Evolutionary conservation across 768 basidiomycete species (phyloP).

Genomic region (Ramaria sp.): DNA sequence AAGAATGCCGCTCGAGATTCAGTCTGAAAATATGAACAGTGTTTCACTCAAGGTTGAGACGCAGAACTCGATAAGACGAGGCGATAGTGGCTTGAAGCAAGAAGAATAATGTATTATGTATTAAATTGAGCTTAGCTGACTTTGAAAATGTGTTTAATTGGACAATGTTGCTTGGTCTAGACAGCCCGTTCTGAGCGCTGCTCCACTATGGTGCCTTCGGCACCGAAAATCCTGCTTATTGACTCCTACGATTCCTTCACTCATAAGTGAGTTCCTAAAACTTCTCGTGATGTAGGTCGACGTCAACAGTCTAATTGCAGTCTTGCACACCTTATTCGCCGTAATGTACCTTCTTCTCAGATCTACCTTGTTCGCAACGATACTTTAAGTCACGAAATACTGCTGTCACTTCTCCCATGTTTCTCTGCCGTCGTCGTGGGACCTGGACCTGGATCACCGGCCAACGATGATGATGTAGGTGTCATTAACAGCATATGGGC

Average conservation of each 20-base stretch:
- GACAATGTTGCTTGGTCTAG: too few relatives aligned
- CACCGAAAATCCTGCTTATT: conserved; percentile 42
- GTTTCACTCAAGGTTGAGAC: too few relatives aligned
- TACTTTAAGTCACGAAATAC: conserved; percentile 33
- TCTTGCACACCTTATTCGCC: conserved; percentile 59
- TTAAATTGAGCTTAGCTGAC: too few relatives aligned
- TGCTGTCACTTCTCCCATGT: conserved; percentile 41
- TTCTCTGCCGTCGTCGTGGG: conserved; percentile 68
- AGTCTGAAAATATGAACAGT: too few relatives aligned
- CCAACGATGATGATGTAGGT: conserved; percentile 50
- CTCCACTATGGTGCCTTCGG: background rate
- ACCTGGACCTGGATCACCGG: conserved; percentile 74
- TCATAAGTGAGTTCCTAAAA: conserved; percentile 52
- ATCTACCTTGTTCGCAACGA: conserved; percentile 73
- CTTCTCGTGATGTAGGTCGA: background rate
- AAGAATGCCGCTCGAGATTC: too few relatives aligned
- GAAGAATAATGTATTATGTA: too few relatives aligned
- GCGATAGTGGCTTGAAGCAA: too few relatives aligned
- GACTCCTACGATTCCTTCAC: conserved; percentile 87
- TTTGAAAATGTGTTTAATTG: too few relatives aligned
- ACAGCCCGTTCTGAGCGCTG: too few relatives aligned
- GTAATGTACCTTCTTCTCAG: conserved; percentile 45
- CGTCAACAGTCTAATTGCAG: conserved; percentile 24
- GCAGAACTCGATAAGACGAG: too few relatives aligned
- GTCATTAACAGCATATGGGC: conserved; percentile 64